A percentile compares a stretch with the other conserved stretches of the same genome.
These are phyloP conservation scores for Sphenostylis stenocarpa DNA, from an alignment of 306 rosid species.

Conservation along the genomic window DNA sequence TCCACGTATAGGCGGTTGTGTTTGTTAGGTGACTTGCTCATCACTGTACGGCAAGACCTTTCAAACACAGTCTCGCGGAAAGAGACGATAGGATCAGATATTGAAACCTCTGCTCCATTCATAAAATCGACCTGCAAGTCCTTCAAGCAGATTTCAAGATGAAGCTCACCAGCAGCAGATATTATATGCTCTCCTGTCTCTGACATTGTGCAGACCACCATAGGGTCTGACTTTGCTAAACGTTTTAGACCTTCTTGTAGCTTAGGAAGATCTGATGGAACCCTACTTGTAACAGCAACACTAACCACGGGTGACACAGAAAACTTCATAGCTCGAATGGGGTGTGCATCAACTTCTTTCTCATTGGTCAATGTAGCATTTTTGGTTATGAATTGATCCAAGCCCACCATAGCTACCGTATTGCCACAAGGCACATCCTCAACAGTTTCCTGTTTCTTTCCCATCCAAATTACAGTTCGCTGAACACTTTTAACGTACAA, in stretches of 20 bases:
- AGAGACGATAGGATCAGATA: conserved; percentile 68
- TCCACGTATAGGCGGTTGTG: conserved; percentile 83
- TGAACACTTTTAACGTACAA: conserved; percentile 73
- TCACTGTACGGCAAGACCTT: conserved; percentile 63
- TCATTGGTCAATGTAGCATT: conserved; percentile 84
- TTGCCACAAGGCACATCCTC: conserved; percentile 84
- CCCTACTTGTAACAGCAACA: conserved; percentile 73
- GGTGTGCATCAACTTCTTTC: conserved; percentile 76
- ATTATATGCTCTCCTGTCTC: conserved; percentile 78
- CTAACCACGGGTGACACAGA: conserved; percentile 80
- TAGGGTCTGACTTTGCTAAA: conserved; percentile 69
- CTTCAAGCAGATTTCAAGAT: conserved; percentile 74
- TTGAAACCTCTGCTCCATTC: conserved; percentile 65
- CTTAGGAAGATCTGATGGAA: conserved; percentile 67
- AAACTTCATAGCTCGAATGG: conserved; percentile 82
- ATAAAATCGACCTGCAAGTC: conserved; percentile 73
- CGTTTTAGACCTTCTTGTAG: conserved; percentile 75
- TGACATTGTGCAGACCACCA: conserved; percentile 62
- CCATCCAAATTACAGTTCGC: conserved; percentile 89
- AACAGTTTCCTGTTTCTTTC: conserved; percentile 76
- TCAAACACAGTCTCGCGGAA: conserved; percentile 71
- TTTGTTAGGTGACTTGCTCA: conserved; percentile 88
- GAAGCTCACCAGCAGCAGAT: conserved; percentile 79
- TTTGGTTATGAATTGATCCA: conserved; percentile 80
- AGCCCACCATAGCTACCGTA: conserved; percentile 80